These are phyloP conservation scores for Atalantia buxifolia DNA, from an alignment of 345 rosid species.

Conservation along the genomic window DNA sequence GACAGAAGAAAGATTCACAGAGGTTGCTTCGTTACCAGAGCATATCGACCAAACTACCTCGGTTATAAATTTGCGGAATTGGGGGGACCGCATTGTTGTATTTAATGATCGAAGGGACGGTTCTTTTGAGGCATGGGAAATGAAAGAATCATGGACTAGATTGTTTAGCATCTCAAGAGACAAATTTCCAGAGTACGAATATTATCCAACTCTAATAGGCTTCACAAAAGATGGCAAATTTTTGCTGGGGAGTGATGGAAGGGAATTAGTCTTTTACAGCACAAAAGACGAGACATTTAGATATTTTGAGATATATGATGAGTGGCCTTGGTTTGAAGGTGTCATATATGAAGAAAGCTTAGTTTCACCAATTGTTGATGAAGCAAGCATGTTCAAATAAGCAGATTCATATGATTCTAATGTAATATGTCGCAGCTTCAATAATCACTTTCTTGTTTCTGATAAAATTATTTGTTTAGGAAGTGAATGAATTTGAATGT, in stretches of 20 bases:
- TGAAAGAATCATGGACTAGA: conserved; percentile 32
- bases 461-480: neutral
- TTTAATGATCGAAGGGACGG: conserved; percentile 17
- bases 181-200: neutral
- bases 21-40: conserved; percentile 3
- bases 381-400: neutral
- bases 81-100: conserved; percentile 26
- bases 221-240: conserved; percentile 20
- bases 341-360: neutral
- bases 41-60: neutral
- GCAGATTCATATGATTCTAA: too few relatives aligned
- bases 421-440: neutral
- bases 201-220: conserved; percentile 13
- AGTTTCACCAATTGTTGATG: conserved; percentile 6
- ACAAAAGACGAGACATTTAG: neutral
- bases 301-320: neutral
- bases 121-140: conserved; percentile 29
- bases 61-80: conserved; percentile 3
- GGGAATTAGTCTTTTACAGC: neutral
- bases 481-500: neutral
- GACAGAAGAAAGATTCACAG: neutral
- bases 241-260: conserved; percentile 18
- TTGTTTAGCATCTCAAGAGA: conserved; percentile 19
- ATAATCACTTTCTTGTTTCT: neutral
- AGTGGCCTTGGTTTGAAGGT: neutral